Conservation (phyloP, 2,329 filamentous ascomycete species). For the Hypomyces perniciosus region DNA sequence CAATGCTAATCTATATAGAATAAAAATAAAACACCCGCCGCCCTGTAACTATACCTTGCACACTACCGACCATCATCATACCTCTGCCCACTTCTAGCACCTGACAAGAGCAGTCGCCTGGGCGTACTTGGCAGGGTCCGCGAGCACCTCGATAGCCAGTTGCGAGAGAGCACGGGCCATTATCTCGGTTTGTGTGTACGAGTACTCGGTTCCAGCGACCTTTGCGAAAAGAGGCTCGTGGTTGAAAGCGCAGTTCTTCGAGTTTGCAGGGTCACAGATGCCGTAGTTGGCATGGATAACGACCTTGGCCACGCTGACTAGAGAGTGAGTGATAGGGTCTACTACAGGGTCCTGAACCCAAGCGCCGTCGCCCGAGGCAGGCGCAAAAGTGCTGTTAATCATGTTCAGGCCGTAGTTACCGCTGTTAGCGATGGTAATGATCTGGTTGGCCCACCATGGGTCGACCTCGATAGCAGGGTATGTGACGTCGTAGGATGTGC, state of each 20-base stretch:
- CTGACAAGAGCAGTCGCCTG: too few species aligned
- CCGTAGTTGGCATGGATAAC: constrained; percentile 8
- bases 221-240: constrained; percentile 8
- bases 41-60: too few species aligned
- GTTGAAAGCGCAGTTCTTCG: constrained; percentile 10
- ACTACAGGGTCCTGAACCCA: constrained; percentile 8
- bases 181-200: constrained; percentile 12
- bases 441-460: constrained; percentile 1
- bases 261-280: constrained; percentile 2
- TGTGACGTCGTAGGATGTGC: constrained; percentile 7
- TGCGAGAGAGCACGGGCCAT: constrained; percentile 6
- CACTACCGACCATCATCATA: too few species aligned
- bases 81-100: too few species aligned
- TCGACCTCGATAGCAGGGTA: constrained; percentile 10
- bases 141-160: constrained; percentile 6
- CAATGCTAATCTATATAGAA: too few species aligned
- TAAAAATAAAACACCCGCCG: too few species aligned
- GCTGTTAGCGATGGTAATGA: constrained; percentile 4
- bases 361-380: constrained; percentile 9
- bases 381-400: neutral
- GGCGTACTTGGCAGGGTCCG: neutral
- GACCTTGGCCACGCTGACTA: constrained; percentile 4
- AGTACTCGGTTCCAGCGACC: constrained; percentile 7
- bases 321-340: neutral
- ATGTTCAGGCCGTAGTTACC: constrained; percentile 4